Evolutionary conservation across 1,284 basidiomycete species (phyloP).

Genomic region (Sanguinoderma infundibulare): DNA sequence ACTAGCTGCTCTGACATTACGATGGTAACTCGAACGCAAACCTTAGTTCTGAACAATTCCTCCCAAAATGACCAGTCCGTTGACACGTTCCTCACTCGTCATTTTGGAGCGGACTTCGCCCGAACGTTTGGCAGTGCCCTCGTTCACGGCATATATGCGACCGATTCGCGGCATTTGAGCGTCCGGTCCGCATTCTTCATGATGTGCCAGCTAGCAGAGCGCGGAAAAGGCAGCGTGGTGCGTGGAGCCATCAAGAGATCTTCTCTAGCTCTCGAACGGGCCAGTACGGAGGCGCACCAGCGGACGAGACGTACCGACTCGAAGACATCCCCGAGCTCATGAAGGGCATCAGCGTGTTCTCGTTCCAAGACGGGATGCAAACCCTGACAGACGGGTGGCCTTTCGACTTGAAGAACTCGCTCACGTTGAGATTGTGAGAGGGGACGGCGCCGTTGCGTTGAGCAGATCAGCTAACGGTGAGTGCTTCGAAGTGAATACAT

Average conservation of each 20-base stretch:
- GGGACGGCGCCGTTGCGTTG: slow-evolving; percentile 46
- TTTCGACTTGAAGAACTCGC: slow-evolving; percentile 45
- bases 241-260: slow-evolving; percentile 56
- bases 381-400: slow-evolving; percentile 66
- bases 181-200: slow-evolving; percentile 78
- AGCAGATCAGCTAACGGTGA: slow-evolving; percentile 37
- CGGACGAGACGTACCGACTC: slow-evolving; percentile 49
- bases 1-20: neutral
- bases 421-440: slow-evolving; percentile 65
- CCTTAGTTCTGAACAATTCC: slow-evolving; percentile 3
- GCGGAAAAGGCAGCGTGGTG: slow-evolving; percentile 70
- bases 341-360: slow-evolving; percentile 74
- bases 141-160: slow-evolving; percentile 93
- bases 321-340: slow-evolving; percentile 58
- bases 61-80: slow-evolving; percentile 75
- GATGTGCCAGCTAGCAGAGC: slow-evolving; percentile 71
- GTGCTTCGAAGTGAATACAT: slow-evolving; percentile 44
- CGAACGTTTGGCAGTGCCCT: slow-evolving; percentile 82
- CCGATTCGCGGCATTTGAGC: slow-evolving; percentile 79
- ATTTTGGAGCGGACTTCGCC: slow-evolving; percentile 79
- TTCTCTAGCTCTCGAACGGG: slow-evolving; percentile 24
- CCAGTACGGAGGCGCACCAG: slow-evolving; percentile 17
- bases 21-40: neutral
- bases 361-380: slow-evolving; percentile 80
- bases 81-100: slow-evolving; percentile 76